Base-by-base conservation (phyloP, 345 rosid genomes). In the Eucalyptus lansdowneana region DNA sequence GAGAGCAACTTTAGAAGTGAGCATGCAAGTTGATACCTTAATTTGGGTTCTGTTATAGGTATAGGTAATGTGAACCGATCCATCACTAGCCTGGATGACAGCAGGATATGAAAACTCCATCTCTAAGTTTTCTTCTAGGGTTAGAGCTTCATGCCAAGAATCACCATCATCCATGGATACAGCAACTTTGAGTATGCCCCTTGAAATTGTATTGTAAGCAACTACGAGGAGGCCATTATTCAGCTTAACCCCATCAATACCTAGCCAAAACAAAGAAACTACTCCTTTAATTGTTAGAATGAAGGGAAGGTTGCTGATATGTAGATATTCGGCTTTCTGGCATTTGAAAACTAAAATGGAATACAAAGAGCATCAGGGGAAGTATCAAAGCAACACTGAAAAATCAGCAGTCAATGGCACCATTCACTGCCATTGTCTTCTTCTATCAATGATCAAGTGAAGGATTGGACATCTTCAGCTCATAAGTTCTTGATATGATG, bases 71-170 rank as follows among this genome's bases (percentile, higher is more conserved):
- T 96, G 99, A 90, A 98, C 91, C 85, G 88, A 91, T 89, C 97
- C 97, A 89, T 97, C 96, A 62, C 92, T 92, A 87, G 96, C 95
- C 94, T 97, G 94, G 87, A 98, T 96, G 88, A 95, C 98, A 17
- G 98, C 97, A 2, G 98, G 98, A 89, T 98, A 97, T 6, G 99
- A 98, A 89, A 97, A 98, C 87, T 98, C 98, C 99, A 96, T 95
- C 69, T 89, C 96, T 31, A 72, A 58, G n/a, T 92, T 88, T 13
- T 96, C 96, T 90, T 96, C 98, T 80, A 97, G 89, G 4, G 96
- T 96, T 87, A 94, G 87, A 89, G 91, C 94, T 90, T 98, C 96
- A 49, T 90, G 86, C 99, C 97, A 98, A 9, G 96, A 92, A 91
- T 96, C 95, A 58, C 98, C 98, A 19, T 98, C 98, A 91, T 98